These are phyloP conservation scores for Gentiana macrophylla DNA, from an alignment of 257 asterid species.

Conservation along the genomic window DNA sequence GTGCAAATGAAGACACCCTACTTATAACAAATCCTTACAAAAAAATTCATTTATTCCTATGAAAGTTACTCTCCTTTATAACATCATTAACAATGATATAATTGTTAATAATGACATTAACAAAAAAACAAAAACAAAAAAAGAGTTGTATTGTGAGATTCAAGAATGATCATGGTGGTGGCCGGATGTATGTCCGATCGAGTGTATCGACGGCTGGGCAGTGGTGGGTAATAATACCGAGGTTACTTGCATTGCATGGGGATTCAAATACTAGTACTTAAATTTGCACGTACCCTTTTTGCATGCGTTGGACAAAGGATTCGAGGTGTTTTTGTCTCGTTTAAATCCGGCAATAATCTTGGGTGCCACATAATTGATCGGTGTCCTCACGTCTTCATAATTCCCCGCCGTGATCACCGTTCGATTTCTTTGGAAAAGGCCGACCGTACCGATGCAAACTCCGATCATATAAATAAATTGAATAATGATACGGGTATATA, in stretches of 20 bases:
- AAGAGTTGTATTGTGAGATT: not conserved
- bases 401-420: not conserved
- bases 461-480: too few relatives aligned
- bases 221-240: conserved; percentile 20
- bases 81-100: too few relatives aligned
- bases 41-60: too few relatives aligned
- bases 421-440: not conserved
- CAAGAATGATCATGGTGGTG: not conserved
- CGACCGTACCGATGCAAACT: not conserved
- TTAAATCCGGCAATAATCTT: conserved; percentile 46
- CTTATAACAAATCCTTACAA: too few relatives aligned
- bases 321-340: conserved; percentile 27
- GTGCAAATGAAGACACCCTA: too few relatives aligned
- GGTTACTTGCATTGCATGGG: conserved; percentile 19
- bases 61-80: too few relatives aligned
- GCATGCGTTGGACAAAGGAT: conserved; percentile 22
- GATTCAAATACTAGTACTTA: conserved; percentile 12
- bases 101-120: too few relatives aligned
- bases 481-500: too few relatives aligned
- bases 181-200: conserved; percentile 3
- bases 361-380: conserved; percentile 23
- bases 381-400: conserved; percentile 30
- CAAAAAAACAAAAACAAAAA: too few relatives aligned
- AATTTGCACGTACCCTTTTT: not conserved
- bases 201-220: conserved; percentile 30